Conservation (phyloP, 2,329 filamentous ascomycete genomes). For the Alternaria consortialis region DNA sequence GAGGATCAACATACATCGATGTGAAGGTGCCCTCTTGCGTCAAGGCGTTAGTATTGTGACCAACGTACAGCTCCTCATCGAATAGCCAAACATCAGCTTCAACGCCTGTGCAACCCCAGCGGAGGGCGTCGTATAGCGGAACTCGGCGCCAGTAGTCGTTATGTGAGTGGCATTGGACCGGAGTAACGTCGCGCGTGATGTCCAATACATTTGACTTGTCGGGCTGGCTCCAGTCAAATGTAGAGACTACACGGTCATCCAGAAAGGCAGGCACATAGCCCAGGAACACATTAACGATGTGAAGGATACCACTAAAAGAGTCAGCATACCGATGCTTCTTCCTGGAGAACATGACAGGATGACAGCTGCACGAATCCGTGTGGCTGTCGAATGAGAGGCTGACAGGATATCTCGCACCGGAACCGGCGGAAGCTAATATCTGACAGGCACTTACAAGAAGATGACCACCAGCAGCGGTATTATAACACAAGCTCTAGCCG, state of each 20-base stretch:
- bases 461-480: conserved; percentile 34
- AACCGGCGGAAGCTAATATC: conserved; percentile 22
- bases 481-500: conserved; percentile 27
- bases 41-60: conserved; percentile 60
- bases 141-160: conserved; percentile 67
- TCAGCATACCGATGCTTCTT: conserved; percentile 19
- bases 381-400: conserved; percentile 8
- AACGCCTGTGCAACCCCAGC: conserved; percentile 63
- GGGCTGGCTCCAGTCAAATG: conserved; percentile 54
- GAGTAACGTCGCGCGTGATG: conserved; percentile 59
- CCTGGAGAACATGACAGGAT: conserved; percentile 5
- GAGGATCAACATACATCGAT: conserved; percentile 63
- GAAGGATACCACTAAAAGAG: conserved; percentile 52
- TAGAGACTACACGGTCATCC: conserved; percentile 45
- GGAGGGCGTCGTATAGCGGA: conserved; percentile 64
- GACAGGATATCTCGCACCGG: conserved; percentile 14
- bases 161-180: conserved; percentile 64
- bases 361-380: conserved; percentile 3
- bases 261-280: conserved; percentile 49
- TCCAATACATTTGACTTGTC: conserved; percentile 55
- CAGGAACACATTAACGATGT: conserved; percentile 52
- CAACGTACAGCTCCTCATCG: conserved; percentile 63
- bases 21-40: conserved; percentile 59
- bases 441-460: conserved; percentile 44
- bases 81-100: conserved; percentile 68